These are phyloP conservation scores for Zychaea mexicana DNA, from an alignment of 371 early-diverging fungal genomes.

Conservation along the genomic window DNA sequence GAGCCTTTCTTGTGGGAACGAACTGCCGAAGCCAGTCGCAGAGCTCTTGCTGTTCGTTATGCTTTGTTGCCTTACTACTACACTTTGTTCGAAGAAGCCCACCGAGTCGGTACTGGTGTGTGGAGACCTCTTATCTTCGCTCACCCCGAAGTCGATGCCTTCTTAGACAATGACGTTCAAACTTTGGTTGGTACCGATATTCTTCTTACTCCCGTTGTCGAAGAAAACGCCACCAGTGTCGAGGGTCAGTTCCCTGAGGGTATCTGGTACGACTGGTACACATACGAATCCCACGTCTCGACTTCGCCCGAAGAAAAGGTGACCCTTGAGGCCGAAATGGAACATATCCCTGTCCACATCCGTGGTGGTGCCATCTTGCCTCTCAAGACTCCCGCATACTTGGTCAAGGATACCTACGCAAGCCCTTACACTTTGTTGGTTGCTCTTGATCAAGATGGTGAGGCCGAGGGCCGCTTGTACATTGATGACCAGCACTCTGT, in stretches of 20 bases:
- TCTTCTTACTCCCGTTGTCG: slow-evolving; percentile 61
- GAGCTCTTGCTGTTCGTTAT: slow-evolving; percentile 60
- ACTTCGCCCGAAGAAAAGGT: slow-evolving; percentile 8
- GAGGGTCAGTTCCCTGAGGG: slow-evolving; percentile 57
- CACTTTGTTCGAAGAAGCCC: slow-evolving; percentile 63
- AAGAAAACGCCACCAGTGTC: slow-evolving; percentile 39
- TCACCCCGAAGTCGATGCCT: slow-evolving; percentile 24
- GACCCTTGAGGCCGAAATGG: slow-evolving; percentile 42
- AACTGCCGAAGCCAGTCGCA: slow-evolving; percentile 51
- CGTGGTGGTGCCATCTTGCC: slow-evolving; percentile 51
- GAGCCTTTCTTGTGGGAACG: slow-evolving; percentile 60
- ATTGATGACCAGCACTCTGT: slow-evolving; percentile 62
- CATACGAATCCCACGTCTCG: slow-evolving; percentile 9
- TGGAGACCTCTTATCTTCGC: slow-evolving; percentile 47
- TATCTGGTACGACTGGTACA: slow-evolving; percentile 58
- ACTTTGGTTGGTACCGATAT: slow-evolving; percentile 43
- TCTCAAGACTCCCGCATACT: slow-evolving; percentile 46
- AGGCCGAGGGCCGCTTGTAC: slow-evolving; percentile 53
- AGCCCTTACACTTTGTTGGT: slow-evolving; percentile 48
- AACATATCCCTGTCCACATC: slow-evolving; percentile 50
- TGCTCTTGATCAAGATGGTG: slow-evolving; percentile 45
- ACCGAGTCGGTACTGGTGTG: slow-evolving; percentile 43
- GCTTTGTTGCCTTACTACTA: slow-evolving; percentile 69
- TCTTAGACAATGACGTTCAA: slow-evolving; percentile 32
- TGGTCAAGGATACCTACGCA: slow-evolving; percentile 43